phyloP scores from a whole-genome alignment of 1,139 yeast species.

The Geotrichum histeridarum region DNA sequence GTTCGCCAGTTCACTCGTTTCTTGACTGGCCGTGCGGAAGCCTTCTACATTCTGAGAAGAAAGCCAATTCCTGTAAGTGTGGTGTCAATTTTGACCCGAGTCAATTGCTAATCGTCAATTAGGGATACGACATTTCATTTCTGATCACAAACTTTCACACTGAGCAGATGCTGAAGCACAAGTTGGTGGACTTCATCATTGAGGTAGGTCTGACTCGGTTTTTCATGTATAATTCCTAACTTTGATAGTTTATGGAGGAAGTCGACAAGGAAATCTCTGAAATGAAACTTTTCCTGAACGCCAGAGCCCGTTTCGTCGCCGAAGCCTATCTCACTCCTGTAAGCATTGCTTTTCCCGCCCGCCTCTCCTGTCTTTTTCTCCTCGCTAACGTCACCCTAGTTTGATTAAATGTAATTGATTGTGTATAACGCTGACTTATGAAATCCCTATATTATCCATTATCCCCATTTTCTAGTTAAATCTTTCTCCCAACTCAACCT shows the following conservation, averaged over 20 bases:
- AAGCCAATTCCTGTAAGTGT: conserved; percentile 61
- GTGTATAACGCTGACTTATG: background rate
- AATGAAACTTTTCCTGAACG: conserved; percentile 93
- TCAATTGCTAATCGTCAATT: no score
- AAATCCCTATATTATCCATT: background rate
- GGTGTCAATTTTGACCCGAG: background rate
- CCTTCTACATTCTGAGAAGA: conserved; percentile 85
- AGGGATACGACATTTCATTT: conserved; percentile 88
- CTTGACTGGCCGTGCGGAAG: conserved; percentile 91
- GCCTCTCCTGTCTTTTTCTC: background rate
- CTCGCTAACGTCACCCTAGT: conserved; percentile 9
- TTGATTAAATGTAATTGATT: conserved; percentile 8
- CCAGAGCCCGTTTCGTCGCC: conserved; percentile 96
- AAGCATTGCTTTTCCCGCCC: conserved; percentile 3
- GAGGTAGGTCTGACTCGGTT: conserved; percentile 40
- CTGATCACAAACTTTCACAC: conserved; percentile 91
- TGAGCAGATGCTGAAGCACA: conserved; percentile 91
- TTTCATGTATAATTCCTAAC: conserved; percentile 10
- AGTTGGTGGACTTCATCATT: conserved; percentile 90
- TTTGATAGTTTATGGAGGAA: conserved; percentile 77
- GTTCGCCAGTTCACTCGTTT: conserved; percentile 93
- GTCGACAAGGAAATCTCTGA: conserved; percentile 98
- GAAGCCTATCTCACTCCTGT: conserved; percentile 72
- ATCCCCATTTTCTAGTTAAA: no score
- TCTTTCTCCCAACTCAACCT: background rate